Evolutionary conservation across 148 eudicot genomes (phyloP).

Genomic region (Nepenthes gracilis): DNA sequence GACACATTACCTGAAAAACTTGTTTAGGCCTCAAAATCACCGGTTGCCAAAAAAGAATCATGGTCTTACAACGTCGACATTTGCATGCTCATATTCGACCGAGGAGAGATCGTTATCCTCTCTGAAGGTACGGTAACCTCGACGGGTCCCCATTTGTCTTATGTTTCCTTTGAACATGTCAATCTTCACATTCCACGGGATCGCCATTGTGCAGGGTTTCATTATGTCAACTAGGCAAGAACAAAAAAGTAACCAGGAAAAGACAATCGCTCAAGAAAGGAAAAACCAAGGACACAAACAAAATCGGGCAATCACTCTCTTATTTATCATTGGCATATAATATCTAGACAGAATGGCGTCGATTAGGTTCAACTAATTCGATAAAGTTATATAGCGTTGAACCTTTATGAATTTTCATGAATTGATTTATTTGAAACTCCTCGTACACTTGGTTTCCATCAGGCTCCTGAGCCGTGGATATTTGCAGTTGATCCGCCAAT

Average conservation of each 20-base stretch:
- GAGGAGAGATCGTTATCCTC: constrained; percentile 29
- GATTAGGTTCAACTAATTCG: no score
- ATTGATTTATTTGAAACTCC: no score
- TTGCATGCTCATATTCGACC: constrained; percentile 28
- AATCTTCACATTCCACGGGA: constrained; percentile 21
- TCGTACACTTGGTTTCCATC: no score
- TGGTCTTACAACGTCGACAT: constrained; percentile 13
- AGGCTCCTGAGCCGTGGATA: no score
- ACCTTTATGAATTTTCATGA: no score
- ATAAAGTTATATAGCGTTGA: no score
- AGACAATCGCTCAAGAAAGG: not conserved
- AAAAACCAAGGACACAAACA: no score
- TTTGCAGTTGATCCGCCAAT: no score
- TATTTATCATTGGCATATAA: no score
- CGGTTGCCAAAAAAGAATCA: not conserved
- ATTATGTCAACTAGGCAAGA: constrained; percentile 22
- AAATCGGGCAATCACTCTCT: no score
- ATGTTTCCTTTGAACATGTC: constrained; percentile 29
- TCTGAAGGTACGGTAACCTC: constrained; percentile 22
- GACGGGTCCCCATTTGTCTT: constrained; percentile 29
- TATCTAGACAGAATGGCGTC: no score
- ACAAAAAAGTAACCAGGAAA: not conserved
- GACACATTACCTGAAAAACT: not conserved
- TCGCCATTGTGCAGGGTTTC: constrained; percentile 19
- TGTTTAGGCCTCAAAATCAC: not conserved